Evolutionary conservation across 1,284 basidiomycete species (phyloP).

Genomic region (Trichosporon inkin): DNA sequence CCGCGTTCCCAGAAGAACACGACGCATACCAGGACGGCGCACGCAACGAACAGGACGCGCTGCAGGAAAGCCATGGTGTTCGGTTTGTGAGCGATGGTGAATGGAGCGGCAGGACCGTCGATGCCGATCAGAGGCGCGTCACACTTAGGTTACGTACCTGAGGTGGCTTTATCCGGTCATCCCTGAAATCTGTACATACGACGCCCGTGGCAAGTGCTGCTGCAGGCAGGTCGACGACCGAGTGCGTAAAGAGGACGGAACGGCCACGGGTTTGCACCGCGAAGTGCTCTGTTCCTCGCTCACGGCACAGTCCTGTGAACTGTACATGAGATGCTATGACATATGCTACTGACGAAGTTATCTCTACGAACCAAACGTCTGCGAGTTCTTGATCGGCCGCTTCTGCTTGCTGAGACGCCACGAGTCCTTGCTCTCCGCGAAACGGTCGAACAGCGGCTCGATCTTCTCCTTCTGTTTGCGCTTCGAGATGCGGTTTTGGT

Average conservation of each 20-base stretch:
- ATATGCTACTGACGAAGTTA: background rate
- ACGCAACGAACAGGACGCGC: background rate
- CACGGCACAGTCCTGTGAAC: too few relatives aligned
- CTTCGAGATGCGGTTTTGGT: slow-evolving; percentile 93
- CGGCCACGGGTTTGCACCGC: too few relatives aligned
- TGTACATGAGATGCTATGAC: slow-evolving; percentile 1
- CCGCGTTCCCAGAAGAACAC: slow-evolving; percentile 1
- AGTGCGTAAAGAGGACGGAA: too few relatives aligned
- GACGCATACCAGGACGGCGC: background rate
- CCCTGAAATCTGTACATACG: background rate
- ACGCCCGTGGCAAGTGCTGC: too few relatives aligned
- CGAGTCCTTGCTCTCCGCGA: slow-evolving; percentile 52
- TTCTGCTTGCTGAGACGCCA: slow-evolving; percentile 51
- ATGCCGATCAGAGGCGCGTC: background rate
- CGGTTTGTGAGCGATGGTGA: background rate
- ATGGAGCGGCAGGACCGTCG: background rate
- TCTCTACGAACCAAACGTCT: slow-evolving; percentile 34
- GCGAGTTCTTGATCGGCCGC: slow-evolving; percentile 42
- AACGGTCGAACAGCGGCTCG: slow-evolving; percentile 61
- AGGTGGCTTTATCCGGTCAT: background rate
- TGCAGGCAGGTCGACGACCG: too few relatives aligned
- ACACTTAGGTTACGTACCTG: background rate
- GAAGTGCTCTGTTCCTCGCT: too few relatives aligned
- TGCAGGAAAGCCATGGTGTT: background rate
- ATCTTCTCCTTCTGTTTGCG: slow-evolving; percentile 97